phyloP scores from a whole-genome alignment of 2,329 filamentous ascomycete species.

The Arachnopeziza araneosa region DNA sequence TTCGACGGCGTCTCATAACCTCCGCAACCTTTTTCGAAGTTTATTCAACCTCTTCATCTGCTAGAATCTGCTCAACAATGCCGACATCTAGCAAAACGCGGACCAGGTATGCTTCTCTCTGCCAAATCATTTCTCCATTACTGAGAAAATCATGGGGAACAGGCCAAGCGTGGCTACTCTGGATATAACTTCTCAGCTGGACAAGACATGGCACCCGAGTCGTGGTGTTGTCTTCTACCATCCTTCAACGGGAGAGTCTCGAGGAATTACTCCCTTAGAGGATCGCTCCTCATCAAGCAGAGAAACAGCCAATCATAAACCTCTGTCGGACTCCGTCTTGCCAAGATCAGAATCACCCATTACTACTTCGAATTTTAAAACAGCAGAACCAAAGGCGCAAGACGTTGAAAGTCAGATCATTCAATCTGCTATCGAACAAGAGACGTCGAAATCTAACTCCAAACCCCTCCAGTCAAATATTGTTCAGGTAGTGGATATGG shows the following conservation, averaged over 20 bases:
- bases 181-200: slow-evolving; percentile 2
- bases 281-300: not conserved
- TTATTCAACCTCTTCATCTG: slow-evolving; percentile 11
- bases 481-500: slow-evolving; percentile 4
- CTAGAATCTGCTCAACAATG: slow-evolving; percentile 17
- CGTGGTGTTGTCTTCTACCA: slow-evolving; percentile 35
- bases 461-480: not conserved
- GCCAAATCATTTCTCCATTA: not conserved
- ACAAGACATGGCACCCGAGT: slow-evolving; percentile 33
- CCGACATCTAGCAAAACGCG: slow-evolving; percentile 10
- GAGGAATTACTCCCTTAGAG: not conserved
- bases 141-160: slow-evolving; percentile 2
- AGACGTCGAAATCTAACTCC: no score
- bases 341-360: not conserved
- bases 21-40: slow-evolving; percentile 18
- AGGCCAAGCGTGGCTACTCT: slow-evolving; percentile 5
- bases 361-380: not conserved
- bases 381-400: not conserved
- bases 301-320: not conserved
- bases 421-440: no score
- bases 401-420: no score
- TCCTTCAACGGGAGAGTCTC: slow-evolving; percentile 4
- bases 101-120: slow-evolving; percentile 18
- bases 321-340: not conserved
- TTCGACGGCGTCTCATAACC: slow-evolving; percentile 20